Evolutionary conservation across 2,329 filamentous ascomycete genomes (phyloP), one percentile per base, ranked within the genome.

Genomic region (Dothideomycetes sp.): DNA sequence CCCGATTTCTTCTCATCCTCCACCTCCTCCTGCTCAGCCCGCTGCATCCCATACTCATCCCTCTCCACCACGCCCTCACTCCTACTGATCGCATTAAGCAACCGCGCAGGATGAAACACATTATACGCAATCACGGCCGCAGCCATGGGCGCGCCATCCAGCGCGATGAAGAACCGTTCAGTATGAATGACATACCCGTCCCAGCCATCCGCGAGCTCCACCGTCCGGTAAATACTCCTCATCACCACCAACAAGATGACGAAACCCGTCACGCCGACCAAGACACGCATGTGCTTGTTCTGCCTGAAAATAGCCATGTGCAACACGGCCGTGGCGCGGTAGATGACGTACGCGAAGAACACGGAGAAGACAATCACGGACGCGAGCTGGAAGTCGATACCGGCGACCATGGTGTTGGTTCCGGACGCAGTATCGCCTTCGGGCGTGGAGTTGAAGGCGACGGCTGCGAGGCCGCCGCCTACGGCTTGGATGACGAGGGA

Each of bases 161-260:
- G 52, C 4, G 65, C 53, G 49, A 73, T 66, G 49, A 73, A 71
- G 14, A 63, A 58, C 2, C 53, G 42, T 51, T 73, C 61, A 30
- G 71, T 53, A 47, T 68, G 64, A 54, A 69, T 70, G 49, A 84
- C 56, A 16, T 65, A 57, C 0, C 78, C 77, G 3, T 52, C 57
- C 72, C 77, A 85, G 1, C 80, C 80, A 38, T 72, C 64, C 46
- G 69, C 73, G 46, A 84, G 59, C 65, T 84, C 79, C 0, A 72
- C 73, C 16, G 81, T 72, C 40, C 81, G 71, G 57, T 77, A 84
- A 31, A 77, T 70, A 47, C 72, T 77, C 7, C 81, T 66, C 50
- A 73, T 72, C 45, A 83, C 72, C 50, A 84, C 76, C 48, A 38
- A 19, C n/a, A 43, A 12, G n/a, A 38, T 39, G 1, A 22, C 27